Percentiles rank a stretch among this genome's conserved stretches.
phyloP scores from a whole-genome alignment of 768 basidiomycete species.

The Boletus insuetus region DNA sequence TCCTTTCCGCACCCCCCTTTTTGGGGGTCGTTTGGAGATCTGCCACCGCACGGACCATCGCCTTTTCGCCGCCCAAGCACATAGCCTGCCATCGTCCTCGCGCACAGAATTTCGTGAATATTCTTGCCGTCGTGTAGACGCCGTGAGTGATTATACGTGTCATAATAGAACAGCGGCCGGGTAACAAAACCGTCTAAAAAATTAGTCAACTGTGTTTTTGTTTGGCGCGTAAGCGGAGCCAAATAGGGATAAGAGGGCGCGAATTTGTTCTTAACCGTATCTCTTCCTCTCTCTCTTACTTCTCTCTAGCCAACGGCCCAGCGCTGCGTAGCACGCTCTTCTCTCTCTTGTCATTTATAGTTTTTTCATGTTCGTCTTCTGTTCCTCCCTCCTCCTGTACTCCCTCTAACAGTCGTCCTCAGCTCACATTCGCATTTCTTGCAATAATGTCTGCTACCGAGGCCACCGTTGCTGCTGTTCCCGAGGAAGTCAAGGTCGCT shows the following conservation, averaged over 20 bases:
- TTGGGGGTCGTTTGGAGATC: conserved; percentile 17
- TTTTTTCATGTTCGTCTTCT: conserved; percentile 44
- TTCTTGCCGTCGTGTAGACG: not conserved
- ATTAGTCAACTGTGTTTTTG: conserved; percentile 37
- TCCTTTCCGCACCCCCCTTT: conserved; percentile 7
- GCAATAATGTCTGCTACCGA: conserved; percentile 85
- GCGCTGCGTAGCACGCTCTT: conserved; percentile 57
- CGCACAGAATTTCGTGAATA: not conserved
- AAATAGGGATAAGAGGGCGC: conserved; percentile 42
- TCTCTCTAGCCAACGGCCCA: conserved; percentile 51
- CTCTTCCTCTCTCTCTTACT: conserved; percentile 57
- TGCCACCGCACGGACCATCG: conserved; percentile 31
- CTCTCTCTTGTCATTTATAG: conserved; percentile 59
- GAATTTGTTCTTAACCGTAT: conserved; percentile 35
- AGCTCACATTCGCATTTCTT: conserved; percentile 57
- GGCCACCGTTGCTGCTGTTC: conserved; percentile 44
- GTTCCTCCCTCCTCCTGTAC: not conserved
- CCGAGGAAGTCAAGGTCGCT: conserved; percentile 53
- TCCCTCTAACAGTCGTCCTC: conserved; percentile 12
- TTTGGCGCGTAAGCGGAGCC: conserved; percentile 40
- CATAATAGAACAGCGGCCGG: not conserved
- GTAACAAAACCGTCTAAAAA: conserved; percentile 7
- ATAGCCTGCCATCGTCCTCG: not conserved
- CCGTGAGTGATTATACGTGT: conserved; percentile 6
- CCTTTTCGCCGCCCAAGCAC: not conserved